Conservation (phyloP, 2,329 filamentous ascomycete genomes). For the Teratosphaeria destructans region DNA sequence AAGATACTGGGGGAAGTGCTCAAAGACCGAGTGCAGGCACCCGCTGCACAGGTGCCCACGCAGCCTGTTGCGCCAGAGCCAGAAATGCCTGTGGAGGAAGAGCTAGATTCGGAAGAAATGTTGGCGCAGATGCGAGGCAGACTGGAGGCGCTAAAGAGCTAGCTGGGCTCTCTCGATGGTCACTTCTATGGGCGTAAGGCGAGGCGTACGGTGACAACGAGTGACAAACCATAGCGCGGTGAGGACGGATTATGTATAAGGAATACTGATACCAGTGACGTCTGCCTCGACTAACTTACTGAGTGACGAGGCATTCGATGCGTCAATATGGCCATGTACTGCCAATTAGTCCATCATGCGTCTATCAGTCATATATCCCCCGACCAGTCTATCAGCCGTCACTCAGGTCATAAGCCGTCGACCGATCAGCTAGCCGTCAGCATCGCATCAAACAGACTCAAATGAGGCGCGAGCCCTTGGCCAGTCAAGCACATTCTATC, state of each 20-base stretch:
- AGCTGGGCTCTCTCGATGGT: not conserved
- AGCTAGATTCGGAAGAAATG: conserved; percentile 80
- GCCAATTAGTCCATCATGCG: not conserved
- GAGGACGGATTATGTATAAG: not conserved
- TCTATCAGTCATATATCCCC: not conserved
- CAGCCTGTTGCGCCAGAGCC: conserved; percentile 32
- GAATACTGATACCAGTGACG: not conserved
- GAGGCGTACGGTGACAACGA: not conserved
- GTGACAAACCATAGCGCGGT: not conserved
- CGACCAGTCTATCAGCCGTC: not conserved
- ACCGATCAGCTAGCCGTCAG: not conserved
- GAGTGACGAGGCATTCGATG: not conserved
- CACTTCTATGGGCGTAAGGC: not conserved
- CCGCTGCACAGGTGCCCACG: conserved; percentile 44
- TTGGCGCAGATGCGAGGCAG: conserved; percentile 90
- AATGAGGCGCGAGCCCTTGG: not conserved
- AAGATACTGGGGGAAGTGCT: conserved; percentile 51
- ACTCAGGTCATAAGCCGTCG: not conserved
- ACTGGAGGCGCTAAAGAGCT: conserved; percentile 84
- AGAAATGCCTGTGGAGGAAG: conserved; percentile 46
- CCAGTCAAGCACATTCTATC: not conserved
- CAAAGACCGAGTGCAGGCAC: conserved; percentile 61
- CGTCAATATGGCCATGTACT: not conserved
- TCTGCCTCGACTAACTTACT: not conserved
- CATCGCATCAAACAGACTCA: not conserved